Percentiles rank a stretch among this genome's conserved stretches.
These are phyloP conservation scores for Plantago elongata DNA, from an alignment of 257 asterid genomes.

Conservation along the genomic window DNA sequence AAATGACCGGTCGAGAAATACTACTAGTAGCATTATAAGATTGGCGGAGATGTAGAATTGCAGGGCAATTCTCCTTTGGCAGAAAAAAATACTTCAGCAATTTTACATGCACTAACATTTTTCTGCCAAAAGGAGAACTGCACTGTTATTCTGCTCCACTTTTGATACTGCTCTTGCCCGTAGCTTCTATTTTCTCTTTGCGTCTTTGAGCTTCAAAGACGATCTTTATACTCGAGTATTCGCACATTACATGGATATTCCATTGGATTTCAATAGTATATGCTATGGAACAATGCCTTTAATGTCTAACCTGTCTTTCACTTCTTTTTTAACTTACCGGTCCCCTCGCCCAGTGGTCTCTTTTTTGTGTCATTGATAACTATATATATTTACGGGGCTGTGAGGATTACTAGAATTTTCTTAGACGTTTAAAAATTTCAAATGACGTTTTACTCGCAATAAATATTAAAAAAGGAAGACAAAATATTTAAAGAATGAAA, in stretches of 20 bases:
- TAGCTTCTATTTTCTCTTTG: constrained; percentile 14
- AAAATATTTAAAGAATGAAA: too few species aligned
- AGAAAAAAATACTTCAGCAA: constrained; percentile 10
- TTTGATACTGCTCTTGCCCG: constrained; percentile 4
- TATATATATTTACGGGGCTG: neutral
- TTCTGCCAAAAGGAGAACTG: constrained; percentile 36
- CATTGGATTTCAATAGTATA: constrained; percentile 28
- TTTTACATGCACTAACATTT: neutral
- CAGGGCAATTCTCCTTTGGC: constrained; percentile 68
- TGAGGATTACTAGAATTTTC: neutral
- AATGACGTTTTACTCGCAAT: too few species aligned
- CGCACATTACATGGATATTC: constrained; percentile 46
- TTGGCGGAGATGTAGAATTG: constrained; percentile 30
- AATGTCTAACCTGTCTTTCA: constrained; percentile 15
- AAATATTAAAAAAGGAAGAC: too few species aligned
- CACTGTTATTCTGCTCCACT: constrained; percentile 36
- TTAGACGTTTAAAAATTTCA: neutral
- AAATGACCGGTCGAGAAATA: neutral
- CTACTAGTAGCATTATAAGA: constrained; percentile 7
- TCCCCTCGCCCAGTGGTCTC: constrained; percentile 27
- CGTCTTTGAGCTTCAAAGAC: constrained; percentile 19
- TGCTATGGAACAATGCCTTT: constrained; percentile 36
- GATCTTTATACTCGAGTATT: constrained; percentile 30
- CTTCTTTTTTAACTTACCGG: constrained; percentile 31
- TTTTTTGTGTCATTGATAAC: neutral